These are phyloP conservation scores for Candida vartiovaarae DNA, from an alignment of 805 yeast genomes.

Conservation along the genomic window DNA sequence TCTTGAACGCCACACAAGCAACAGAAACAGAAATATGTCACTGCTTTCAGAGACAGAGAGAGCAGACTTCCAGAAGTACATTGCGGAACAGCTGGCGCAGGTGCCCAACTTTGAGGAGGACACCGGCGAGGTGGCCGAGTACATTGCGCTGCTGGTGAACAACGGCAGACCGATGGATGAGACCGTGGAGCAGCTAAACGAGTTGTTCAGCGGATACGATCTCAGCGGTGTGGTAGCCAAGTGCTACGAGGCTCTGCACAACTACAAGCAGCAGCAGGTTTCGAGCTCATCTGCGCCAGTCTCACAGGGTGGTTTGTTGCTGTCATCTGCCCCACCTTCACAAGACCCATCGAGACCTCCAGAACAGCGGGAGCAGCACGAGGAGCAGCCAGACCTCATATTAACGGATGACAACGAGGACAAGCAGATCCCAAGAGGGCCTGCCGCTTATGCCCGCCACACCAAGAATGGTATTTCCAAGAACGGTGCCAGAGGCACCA, in stretches of 20 bases:
- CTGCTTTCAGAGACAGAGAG: slow-evolving; percentile 25
- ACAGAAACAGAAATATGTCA: slow-evolving; percentile 3
- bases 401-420: slow-evolving; percentile 1
- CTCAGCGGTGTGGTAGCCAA: slow-evolving; percentile 48
- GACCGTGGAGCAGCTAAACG: slow-evolving; percentile 52
- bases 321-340: slow-evolving; percentile 11
- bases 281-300: slow-evolving; percentile 5
- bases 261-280: slow-evolving; percentile 16
- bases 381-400: slow-evolving; percentile 3
- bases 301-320: neutral
- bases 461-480: slow-evolving; percentile 3
- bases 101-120: slow-evolving; percentile 41
- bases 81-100: slow-evolving; percentile 33
- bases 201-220: slow-evolving; percentile 56
- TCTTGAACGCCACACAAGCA: too few species aligned
- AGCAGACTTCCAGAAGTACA: slow-evolving; percentile 35
- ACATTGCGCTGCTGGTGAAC: slow-evolving; percentile 60
- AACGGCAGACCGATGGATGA: slow-evolving; percentile 58
- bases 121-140: slow-evolving; percentile 62
- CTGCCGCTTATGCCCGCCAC: slow-evolving; percentile 7
- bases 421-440: slow-evolving; percentile 13
- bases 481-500: slow-evolving; percentile 11
- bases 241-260: slow-evolving; percentile 50
- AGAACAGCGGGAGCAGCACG: slow-evolving; percentile 10
- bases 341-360: slow-evolving; percentile 13